These are phyloP conservation scores for Talaromyces amestolkiae DNA, from an alignment of 2,329 filamentous ascomycete species.

Conservation along the genomic window DNA sequence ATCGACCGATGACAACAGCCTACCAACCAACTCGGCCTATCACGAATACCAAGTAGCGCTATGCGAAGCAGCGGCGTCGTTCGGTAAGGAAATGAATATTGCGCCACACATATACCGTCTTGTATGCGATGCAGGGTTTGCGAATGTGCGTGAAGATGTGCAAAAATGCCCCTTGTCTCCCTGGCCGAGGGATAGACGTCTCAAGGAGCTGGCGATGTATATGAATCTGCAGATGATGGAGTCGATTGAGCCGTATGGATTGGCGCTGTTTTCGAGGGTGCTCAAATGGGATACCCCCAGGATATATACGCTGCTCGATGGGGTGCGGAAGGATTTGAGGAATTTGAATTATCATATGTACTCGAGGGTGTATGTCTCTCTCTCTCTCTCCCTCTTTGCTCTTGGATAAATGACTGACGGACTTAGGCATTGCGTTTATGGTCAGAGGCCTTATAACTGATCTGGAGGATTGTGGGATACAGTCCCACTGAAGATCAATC, in stretches of 20 bases:
- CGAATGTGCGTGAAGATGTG: slow-evolving; percentile 44
- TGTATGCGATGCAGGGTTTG: slow-evolving; percentile 52
- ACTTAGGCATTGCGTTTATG: slow-evolving; percentile 19
- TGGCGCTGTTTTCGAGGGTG: slow-evolving; percentile 27
- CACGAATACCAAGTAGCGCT: slow-evolving; percentile 23
- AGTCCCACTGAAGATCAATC: background rate
- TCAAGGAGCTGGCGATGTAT: slow-evolving; percentile 23
- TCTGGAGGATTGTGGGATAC: slow-evolving; percentile 13
- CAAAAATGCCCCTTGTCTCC: slow-evolving; percentile 45
- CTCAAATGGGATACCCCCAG: slow-evolving; percentile 27
- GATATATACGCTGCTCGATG: slow-evolving; percentile 13
- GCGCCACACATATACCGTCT: slow-evolving; percentile 37
- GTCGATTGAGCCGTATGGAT: slow-evolving; percentile 26
- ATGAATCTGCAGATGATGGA: slow-evolving; percentile 25
- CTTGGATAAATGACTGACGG: background rate
- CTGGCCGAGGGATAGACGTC: slow-evolving; percentile 22
- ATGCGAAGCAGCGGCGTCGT: slow-evolving; percentile 24
- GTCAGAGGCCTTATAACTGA: slow-evolving; percentile 26
- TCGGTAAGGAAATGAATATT: slow-evolving; percentile 29
- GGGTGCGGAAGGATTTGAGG: slow-evolving; percentile 15
- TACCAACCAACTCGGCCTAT: slow-evolving; percentile 24
- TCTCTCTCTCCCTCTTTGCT: background rate
- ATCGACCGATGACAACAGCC: slow-evolving; percentile 29
- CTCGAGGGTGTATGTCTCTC: slow-evolving; percentile 12
- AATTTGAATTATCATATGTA: slow-evolving; percentile 21